Conservation (phyloP, 805 yeast genomes). For the Pichia cabralensis region DNA sequence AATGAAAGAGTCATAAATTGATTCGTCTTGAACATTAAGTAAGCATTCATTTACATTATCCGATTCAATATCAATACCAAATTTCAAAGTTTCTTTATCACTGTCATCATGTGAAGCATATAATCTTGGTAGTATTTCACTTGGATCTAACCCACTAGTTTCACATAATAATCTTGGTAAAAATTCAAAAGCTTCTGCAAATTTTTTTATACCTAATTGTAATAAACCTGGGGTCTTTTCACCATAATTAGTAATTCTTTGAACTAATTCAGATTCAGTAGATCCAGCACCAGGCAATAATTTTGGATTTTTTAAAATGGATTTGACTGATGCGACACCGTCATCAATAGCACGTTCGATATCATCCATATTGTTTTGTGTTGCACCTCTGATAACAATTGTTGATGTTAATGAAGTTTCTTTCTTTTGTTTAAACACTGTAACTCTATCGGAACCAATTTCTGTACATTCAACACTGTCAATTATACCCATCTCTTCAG, state of each 20-base stretch:
- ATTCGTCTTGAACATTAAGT: conserved; percentile 56
- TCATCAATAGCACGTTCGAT: conserved; percentile 96
- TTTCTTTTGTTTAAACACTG: conserved; percentile 74
- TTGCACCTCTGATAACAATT: conserved; percentile 91
- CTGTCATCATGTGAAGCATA: conserved; percentile 76
- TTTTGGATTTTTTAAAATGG: conserved; percentile 71
- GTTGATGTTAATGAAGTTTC: conserved; percentile 77
- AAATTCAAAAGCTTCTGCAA: conserved; percentile 90
- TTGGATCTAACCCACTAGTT: conserved; percentile 85
- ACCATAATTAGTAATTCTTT: conserved; percentile 72
- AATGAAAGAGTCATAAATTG: conserved; percentile 70
- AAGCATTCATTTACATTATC: conserved; percentile 52
- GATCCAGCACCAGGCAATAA: conserved; percentile 96
- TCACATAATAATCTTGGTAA: conserved; percentile 89
- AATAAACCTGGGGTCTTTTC: conserved; percentile 89
- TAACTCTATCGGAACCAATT: conserved; percentile 96
- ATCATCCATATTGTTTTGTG: conserved; percentile 87
- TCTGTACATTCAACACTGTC: conserved; percentile 86
- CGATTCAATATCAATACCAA: conserved; percentile 74
- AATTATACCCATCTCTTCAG: conserved; percentile 84
- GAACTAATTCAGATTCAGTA: conserved; percentile 78
- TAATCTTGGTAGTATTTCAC: conserved; percentile 79
- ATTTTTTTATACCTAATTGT: conserved; percentile 89
- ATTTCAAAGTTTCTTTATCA: conserved; percentile 24
- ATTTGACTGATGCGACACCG: conserved; percentile 87